Base-by-base conservation (phyloP, 805 yeast species). In the Lipomyces yamanashiensis region DNA sequence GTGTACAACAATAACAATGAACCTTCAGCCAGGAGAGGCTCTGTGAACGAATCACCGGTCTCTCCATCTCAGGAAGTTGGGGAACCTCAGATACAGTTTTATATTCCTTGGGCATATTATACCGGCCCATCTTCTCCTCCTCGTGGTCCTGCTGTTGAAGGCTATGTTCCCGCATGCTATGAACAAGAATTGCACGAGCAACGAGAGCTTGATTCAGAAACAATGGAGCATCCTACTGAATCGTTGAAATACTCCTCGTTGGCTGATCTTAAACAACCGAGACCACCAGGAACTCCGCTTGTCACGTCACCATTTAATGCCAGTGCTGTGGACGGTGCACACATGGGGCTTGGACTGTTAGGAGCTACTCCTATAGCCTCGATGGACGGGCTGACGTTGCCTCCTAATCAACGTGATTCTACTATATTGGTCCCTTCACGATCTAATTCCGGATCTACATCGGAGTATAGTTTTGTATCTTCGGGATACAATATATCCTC, bases 201-300 rank as follows among this genome's bases (percentile, higher is more conserved):
- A 19, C 15, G 15, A 17, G 44, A 51, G 13, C 36, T 36, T 37
- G 44, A 51, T 37, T 37, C 44, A 7, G 54, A 51, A 51, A 3
- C n/a, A 36, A 17, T 17, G 7, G 23, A 17, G 7, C 6, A 37
- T 7, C 5, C 4, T 6, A 8, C 33, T 7, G 12, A 4, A 15
- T 17, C 43, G n/a, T 23, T 51, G 9, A 4, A n/a, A 51, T 51
- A n/a, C 21, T 37, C 44, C 2, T 51, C 54, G 1, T 17, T 37
- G 33, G 54, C 54, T n/a, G 54, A 51, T 37, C 54, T 51, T 36
- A 43, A 51, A 9, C 54, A 37, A n/a, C 50, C 50, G 10, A 21
- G 7, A 21, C 50, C 9, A 36, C 43, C 43, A 2, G 54, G n/a
- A 2, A 19, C 54, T 8, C n/a, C 54, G 9, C 40, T 34, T 9